These are phyloP conservation scores for Acanthamoeba sp. DNA, from an alignment of 208 protist genomes.

Conservation along the genomic window DNA sequence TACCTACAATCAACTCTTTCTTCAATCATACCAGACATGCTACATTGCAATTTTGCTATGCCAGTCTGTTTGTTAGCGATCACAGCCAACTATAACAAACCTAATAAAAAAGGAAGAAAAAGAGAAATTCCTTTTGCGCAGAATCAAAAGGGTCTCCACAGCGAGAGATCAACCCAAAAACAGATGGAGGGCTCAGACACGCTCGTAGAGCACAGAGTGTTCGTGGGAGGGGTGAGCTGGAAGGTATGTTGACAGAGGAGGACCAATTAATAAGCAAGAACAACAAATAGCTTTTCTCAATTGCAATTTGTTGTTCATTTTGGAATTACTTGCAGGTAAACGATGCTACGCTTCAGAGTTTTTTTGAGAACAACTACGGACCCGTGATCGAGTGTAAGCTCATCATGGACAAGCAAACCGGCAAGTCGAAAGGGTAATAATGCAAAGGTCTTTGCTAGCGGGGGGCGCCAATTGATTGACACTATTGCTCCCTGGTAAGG, in stretches of 20 bases:
- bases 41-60: too few relatives aligned
- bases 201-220: conserved; percentile 16
- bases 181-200: neutral
- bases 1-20: too few relatives aligned
- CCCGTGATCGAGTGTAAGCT: conserved; percentile 64
- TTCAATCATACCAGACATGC: too few relatives aligned
- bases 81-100: too few relatives aligned
- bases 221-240: conserved; percentile 69
- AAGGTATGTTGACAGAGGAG: neutral
- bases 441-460: too few relatives aligned
- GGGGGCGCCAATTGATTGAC: neutral
- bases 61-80: too few relatives aligned
- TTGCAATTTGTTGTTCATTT: neutral
- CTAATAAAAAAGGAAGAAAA: too few relatives aligned
- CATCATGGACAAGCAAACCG: conserved; percentile 67
- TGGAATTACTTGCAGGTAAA: neutral
- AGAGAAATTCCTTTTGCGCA: too few relatives aligned
- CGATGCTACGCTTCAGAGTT: conserved; percentile 3
- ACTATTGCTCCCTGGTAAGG: neutral
- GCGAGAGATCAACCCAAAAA: too few relatives aligned
- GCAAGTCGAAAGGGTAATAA: conserved; percentile 72
- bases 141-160: too few relatives aligned
- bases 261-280: too few relatives aligned
- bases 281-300: neutral
- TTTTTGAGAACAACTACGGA: conserved; percentile 66